Evolutionary conservation across 495 filamentous ascomycete genomes (phyloP).

Genomic region (Podospora pseudocomata): DNA sequence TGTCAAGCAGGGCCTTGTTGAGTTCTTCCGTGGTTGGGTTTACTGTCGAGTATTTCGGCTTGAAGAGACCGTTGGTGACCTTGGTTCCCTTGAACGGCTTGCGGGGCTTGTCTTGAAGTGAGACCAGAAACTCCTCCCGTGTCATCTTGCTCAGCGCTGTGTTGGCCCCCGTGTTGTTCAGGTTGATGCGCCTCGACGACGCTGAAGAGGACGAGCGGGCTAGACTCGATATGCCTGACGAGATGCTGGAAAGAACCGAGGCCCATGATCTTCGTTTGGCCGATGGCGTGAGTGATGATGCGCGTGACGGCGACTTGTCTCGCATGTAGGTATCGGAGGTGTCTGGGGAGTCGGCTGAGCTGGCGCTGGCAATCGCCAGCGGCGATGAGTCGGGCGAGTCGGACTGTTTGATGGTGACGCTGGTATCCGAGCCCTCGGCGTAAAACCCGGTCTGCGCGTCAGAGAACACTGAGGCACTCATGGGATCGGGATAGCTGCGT

Average conservation of each 20-base stretch:
- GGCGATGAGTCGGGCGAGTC: constrained; percentile 26
- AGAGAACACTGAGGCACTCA: not conserved
- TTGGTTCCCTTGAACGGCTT: constrained; percentile 17
- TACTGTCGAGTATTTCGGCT: constrained; percentile 23
- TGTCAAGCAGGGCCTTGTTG: constrained; percentile 28
- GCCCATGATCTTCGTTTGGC: constrained; percentile 35
- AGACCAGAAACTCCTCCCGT: constrained; percentile 31
- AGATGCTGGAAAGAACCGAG: constrained; percentile 35
- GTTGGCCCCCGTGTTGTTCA: constrained; percentile 24
- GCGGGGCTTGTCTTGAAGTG: constrained; percentile 30
- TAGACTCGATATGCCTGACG: constrained; percentile 34
- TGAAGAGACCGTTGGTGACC: constrained; percentile 15
- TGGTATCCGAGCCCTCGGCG: constrained; percentile 11
- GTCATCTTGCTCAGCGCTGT: constrained; percentile 33
- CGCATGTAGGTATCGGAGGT: constrained; percentile 12
- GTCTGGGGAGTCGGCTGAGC: constrained; percentile 16
- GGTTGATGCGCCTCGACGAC: constrained; percentile 27
- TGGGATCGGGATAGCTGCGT: not conserved
- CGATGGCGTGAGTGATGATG: constrained; percentile 24
- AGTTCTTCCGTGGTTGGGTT: constrained; percentile 30
- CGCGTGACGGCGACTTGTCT: constrained; percentile 28
- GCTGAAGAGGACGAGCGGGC: constrained; percentile 33
- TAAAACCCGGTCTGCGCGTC: constrained; percentile 12
- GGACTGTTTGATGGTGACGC: constrained; percentile 16
- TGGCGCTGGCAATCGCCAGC: constrained; percentile 15